Base-by-base conservation (phyloP, 2,329 filamentous ascomycete species). In the Calonectria montana region DNA sequence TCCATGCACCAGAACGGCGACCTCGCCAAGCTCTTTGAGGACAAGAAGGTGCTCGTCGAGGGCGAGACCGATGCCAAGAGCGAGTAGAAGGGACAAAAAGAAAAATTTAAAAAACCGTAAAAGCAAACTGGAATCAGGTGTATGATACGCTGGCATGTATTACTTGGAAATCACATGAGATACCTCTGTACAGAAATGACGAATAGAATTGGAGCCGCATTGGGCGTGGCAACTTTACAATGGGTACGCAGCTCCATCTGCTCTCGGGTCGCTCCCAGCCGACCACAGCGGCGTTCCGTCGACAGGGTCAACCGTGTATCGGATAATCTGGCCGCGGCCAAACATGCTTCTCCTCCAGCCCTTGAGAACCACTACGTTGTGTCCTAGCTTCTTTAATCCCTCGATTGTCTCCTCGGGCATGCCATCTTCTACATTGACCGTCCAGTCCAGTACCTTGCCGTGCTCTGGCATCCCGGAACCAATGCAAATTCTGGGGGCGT, bases 1-100 rank as follows among this genome's bases (percentile, higher is more conserved):
- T 94, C 93, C 2, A 98, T 99, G 97, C 96, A 98, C 86, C 94
- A 98, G 86, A 97, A 94, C 81, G 97, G 97, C 31, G 95, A 97
- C 77, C 86, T 99, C 80, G 94, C 95, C 10, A 97, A 97, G 88
- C 84, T 98, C 82, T 88, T 99, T 62, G 94, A 97, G 82, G 94
- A 97, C 84, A 98, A 98, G 88, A 91, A 91, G 73, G 94, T 98
- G n/a, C 85, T 99, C 68, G 83, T 85, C 2, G 88, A 91, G 72
- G 91, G 76, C 5, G 83, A 92, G 62, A 80, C 73, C n/a, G 82
- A 84, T 67, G 77, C 80, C 75, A 72, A 82, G 77, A 73, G 84
- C 78, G 82, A 83, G 75, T 80, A 81, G 75, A 81, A 77, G 70
- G 75, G 37, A 53, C 31, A 21, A 48, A 8, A 9, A 48, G 16